Base-by-base conservation (phyloP, 345 rosid species). In the Odontarrhena argentea region DNA sequence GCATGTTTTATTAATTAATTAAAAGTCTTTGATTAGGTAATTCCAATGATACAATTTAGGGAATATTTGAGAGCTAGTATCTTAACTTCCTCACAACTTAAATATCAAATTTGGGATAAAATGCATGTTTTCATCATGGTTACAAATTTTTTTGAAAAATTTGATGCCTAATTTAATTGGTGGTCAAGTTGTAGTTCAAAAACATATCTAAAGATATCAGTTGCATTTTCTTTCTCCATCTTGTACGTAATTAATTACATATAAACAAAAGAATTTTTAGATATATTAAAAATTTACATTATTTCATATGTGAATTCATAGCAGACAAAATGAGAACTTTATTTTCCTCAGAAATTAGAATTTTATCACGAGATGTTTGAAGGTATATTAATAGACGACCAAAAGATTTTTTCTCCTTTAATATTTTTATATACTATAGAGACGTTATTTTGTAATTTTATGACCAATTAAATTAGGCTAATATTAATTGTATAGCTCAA, bases 1-100 rank as follows among this genome's bases (percentile, higher is more conserved):
- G 40, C 9, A 7, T 34, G 48, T 41, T 45, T 60, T 41, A 43
- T 35, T 25, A 11, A 38, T 37, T 55, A 71, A 44, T 26, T 13
- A 7, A 60, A 36, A 9, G 45, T 46, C 0, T 28, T 59, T 67
- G 38, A 53, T 60, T 6, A 67, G 8, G 53, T 61, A n/a, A 8
- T 47, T 47, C 22, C 18, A 10, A 45, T 13, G 1, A 52, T 46
- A 72, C 43, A 51, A 36, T 28, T 65, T 42, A 25, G 38, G 48
- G 55, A 63, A 66, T 62, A 58, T 32, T 2, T 42, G 34, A 34
- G 46, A 61, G 25, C 84, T 81, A 37, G 12, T 54, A 34, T 67
- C 42, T 42, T 82, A 85, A 76, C 75, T 76, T 80, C 82, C 68
- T 83, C 77, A 78, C 85, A 70, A 83, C 83, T 83, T 77, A 69